Percentiles rank a stretch among this genome's conserved stretches.
phyloP scores from a whole-genome alignment of 1,139 yeast species.

The Pichia sp. region DNA sequence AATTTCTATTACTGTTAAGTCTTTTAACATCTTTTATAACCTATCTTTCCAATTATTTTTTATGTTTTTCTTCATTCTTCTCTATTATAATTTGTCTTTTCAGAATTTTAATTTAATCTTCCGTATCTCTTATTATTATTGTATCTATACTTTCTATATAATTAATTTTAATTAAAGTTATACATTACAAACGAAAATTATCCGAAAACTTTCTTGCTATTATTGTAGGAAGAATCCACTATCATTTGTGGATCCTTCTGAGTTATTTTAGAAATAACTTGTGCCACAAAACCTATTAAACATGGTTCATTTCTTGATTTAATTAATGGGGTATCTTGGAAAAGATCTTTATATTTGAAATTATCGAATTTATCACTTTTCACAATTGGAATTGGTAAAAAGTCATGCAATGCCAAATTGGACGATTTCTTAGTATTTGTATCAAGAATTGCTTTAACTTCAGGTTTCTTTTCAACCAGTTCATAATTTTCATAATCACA shows the following conservation, averaged over 20 bases:
- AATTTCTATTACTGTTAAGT: no score
- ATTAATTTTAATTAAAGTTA: not conserved
- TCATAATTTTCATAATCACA: slow-evolving; percentile 23
- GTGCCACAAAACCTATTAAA: slow-evolving; percentile 75
- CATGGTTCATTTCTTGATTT: slow-evolving; percentile 94
- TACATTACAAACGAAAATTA: slow-evolving; percentile 5
- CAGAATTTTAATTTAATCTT: not conserved
- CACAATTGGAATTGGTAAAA: slow-evolving; percentile 58
- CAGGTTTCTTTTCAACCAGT: not conserved
- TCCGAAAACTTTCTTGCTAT: slow-evolving; percentile 57
- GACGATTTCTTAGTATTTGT: slow-evolving; percentile 18
- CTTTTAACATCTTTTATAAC: no score
- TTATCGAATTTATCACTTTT: slow-evolving; percentile 59
- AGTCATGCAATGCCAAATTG: slow-evolving; percentile 40
- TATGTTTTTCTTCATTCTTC: not conserved
- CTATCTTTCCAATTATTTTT: no score
- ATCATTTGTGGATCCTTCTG: slow-evolving; percentile 52
- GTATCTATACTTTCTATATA: not conserved
- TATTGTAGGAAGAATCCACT: slow-evolving; percentile 61
- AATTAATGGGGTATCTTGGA: slow-evolving; percentile 55
- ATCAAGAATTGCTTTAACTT: slow-evolving; percentile 5
- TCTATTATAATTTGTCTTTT: not conserved
- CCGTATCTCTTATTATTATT: not conserved
- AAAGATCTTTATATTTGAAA: slow-evolving; percentile 22
- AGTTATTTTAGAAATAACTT: slow-evolving; percentile 60